Evolutionary conservation across 2,329 filamentous ascomycete genomes (phyloP).

Genomic region (Penicillium sp.): DNA sequence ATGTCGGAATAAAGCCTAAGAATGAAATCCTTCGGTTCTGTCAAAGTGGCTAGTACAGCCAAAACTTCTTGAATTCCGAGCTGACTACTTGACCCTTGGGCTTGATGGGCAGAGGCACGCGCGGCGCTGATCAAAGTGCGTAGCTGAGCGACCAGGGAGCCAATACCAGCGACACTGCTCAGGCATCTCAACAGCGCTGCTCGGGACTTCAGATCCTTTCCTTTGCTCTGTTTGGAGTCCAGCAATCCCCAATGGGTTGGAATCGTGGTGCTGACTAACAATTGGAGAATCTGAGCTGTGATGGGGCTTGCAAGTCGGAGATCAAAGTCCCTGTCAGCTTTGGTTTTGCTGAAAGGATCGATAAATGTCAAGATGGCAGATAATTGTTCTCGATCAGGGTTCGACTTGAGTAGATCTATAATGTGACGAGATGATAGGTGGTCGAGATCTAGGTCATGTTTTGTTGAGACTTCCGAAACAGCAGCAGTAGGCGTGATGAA

Average conservation of each 20-base stretch:
- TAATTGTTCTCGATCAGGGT: constrained; percentile 40
- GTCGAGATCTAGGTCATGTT: constrained; percentile 16
- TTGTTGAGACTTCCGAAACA: constrained; percentile 10
- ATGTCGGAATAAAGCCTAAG: constrained; percentile 50
- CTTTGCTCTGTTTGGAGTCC: constrained; percentile 28
- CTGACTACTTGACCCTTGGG: constrained; percentile 36
- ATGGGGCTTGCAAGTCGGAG: constrained; percentile 65
- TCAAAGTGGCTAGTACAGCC: constrained; percentile 38
- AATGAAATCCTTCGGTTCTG: constrained; percentile 49
- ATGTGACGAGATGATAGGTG: constrained; percentile 33
- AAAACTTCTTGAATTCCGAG: constrained; percentile 38
- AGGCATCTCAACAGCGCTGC: constrained; percentile 64
- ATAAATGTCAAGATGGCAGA: constrained; percentile 33
- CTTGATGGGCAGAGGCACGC: constrained; percentile 26
- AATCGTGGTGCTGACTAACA: constrained; percentile 71
- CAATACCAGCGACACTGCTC: constrained; percentile 73
- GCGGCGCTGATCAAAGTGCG: constrained; percentile 55
- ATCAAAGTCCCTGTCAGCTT: constrained; percentile 47
- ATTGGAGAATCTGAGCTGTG: constrained; percentile 72
- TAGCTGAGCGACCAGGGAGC: constrained; percentile 72
- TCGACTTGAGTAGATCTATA: constrained; percentile 42
- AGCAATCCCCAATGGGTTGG: constrained; percentile 80
- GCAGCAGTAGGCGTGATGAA: constrained; percentile 18
- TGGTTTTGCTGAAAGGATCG: constrained; percentile 33
- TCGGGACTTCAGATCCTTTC: constrained; percentile 16